These are phyloP conservation scores for Blastocystis sp. DNA, from an alignment of 352 stramenopile species.

Conservation along the genomic window DNA sequence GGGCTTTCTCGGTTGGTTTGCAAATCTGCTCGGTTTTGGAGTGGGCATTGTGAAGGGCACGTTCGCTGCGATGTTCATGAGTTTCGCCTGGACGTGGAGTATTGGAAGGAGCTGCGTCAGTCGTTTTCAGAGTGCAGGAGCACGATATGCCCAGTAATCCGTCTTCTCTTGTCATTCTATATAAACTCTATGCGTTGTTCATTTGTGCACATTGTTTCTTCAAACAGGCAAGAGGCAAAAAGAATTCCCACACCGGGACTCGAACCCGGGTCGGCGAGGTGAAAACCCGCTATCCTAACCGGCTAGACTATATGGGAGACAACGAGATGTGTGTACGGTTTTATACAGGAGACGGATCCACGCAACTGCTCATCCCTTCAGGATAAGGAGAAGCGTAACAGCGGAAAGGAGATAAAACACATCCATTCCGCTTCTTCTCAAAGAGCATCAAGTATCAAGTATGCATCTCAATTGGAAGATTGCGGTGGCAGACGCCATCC, in stretches of 20 bases:
- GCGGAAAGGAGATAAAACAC: too few relatives aligned
- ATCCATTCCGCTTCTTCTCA: too few relatives aligned
- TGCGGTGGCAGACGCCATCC: neutral
- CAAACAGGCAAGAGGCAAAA: slow-evolving; percentile 2
- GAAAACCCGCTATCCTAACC: slow-evolving; percentile 70
- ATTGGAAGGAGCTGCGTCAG: neutral
- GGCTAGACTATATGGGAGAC: slow-evolving; percentile 69
- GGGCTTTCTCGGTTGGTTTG: neutral
- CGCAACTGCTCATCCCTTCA: too few relatives aligned
- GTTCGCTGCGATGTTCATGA: neutral
- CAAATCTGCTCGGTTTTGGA: neutral
- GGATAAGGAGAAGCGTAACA: too few relatives aligned
- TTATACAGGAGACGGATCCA: too few relatives aligned
- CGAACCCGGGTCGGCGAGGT: slow-evolving; percentile 70
- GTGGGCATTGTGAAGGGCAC: neutral
- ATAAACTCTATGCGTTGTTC: neutral
- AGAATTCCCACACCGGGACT: slow-evolving; percentile 69
- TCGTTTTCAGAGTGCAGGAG: neutral
- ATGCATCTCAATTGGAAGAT: slow-evolving; percentile 13
- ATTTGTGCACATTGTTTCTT: too few relatives aligned
- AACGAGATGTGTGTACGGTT: neutral
- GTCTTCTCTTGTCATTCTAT: neutral
- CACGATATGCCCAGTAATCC: neutral
- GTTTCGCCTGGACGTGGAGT: neutral
- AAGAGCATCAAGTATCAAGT: neutral